Base-by-base conservation (phyloP, 192 early-diverging fungal species). In the Gigaspora rosea region DNA sequence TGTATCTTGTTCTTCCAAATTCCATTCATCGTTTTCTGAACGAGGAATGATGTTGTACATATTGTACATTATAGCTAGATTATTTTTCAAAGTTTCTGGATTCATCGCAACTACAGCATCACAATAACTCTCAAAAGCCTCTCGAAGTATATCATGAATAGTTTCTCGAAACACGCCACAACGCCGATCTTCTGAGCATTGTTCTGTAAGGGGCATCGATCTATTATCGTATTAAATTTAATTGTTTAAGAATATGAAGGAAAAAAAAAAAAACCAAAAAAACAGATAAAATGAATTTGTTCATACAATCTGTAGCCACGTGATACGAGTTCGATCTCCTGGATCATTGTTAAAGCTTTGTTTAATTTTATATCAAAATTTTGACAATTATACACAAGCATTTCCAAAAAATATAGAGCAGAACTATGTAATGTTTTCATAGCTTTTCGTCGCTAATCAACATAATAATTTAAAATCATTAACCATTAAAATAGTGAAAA, bases 241-340 rank as follows among this genome's bases (percentile, higher is more conserved):
- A 32, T 50, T 18, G 36, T 8, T 16, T 8, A 36, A 65, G 4
- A 16, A 46, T 7, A 27, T 36, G 18, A 65, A 65, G 4, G 41
- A 36, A 36, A 16, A 12, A 8, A 62, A 61, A 61, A 10, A 6
- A 61, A 0, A 27, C 32, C n/a, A 4, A 64, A 15, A 5, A 8
- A 16, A 65, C 3, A 36, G 18, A 0, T 4, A 65, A 36, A 18
- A 36, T 0, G 2, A 56, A 56, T 33, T 4, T 49, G 57, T 57
- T 57, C 52, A 72, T 72, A 72, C 27, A 90, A 76, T 64, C 88
- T 79, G 62, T 90, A 90, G 8, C 89, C 89, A 49, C 89, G 81
- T 10, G 89, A 87, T 10, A 90, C 87, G 1, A 90, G 83, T 59
- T 90, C 89, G 50, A 90, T 88, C 51, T 90, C 89, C 52, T 88